Conservation (phyloP, 805 yeast genomes). For the Candida alai region DNA sequence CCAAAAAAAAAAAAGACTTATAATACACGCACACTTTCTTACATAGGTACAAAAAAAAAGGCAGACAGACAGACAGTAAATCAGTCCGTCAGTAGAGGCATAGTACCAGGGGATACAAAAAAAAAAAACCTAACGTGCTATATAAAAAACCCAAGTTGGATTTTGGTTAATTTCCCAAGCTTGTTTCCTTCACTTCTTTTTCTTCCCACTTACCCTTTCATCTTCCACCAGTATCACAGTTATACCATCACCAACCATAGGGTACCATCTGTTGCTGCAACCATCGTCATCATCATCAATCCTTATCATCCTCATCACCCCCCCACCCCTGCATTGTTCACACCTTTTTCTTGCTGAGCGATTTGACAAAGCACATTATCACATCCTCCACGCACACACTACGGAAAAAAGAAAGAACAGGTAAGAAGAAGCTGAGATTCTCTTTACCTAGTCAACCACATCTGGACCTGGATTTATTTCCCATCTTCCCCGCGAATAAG, state of each 20-base stretch:
- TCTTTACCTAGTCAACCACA: too few species aligned
- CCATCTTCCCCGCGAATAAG: too few species aligned
- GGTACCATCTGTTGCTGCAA: too few species aligned
- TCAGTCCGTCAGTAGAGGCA: not conserved
- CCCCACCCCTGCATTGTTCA: too few species aligned
- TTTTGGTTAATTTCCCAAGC: not conserved
- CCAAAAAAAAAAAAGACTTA: conserved; percentile 3
- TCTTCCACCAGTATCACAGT: conserved; percentile 1
- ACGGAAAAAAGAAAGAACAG: too few species aligned
- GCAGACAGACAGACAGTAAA: conserved; percentile 4
- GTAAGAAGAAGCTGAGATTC: too few species aligned
- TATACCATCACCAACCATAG: not conserved
- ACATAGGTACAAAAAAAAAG: conserved; percentile 1
- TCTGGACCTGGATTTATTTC: too few species aligned
- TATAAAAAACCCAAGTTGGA: conserved; percentile 1
- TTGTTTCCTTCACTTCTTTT: conserved; percentile 1
- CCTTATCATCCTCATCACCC: too few species aligned
- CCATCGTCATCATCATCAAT: too few species aligned
- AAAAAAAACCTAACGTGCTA: not conserved
- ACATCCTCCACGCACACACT: too few species aligned
- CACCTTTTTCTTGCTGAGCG: too few species aligned
- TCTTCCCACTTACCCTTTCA: not conserved
- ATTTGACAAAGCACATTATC: too few species aligned
- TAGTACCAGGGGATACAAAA: not conserved
- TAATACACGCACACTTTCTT: not conserved